Evolutionary conservation across 495 filamentous ascomycete species (phyloP).

Genomic region (Xylaria bambusicola): DNA sequence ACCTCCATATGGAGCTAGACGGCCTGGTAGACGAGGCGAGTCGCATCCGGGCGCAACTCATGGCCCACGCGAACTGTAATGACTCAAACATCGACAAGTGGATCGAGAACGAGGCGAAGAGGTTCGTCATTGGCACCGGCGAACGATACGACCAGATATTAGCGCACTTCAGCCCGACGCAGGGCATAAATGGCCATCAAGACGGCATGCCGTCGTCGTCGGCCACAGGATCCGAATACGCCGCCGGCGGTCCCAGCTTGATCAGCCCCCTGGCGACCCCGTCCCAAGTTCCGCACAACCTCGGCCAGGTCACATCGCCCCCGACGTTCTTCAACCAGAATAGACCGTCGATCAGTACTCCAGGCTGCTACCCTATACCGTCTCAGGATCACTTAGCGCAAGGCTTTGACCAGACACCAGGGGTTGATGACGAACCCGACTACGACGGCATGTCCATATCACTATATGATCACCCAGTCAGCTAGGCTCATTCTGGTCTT

Average conservation of each 20-base stretch:
- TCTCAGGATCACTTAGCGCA: conserved; percentile 9
- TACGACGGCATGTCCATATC: conserved; percentile 18
- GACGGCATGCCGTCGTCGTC: conserved; percentile 15
- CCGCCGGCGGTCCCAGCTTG: conserved; percentile 2
- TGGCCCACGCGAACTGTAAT: conserved; percentile 61
- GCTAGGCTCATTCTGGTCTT: neutral
- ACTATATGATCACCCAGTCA: conserved; percentile 9
- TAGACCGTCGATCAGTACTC: conserved; percentile 1
- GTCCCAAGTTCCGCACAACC: conserved; percentile 3
- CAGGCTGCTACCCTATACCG: conserved; percentile 10
- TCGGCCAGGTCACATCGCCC: conserved; percentile 1
- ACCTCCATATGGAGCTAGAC: conserved; percentile 42
- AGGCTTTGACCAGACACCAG: neutral
- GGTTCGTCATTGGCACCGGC: conserved; percentile 38
- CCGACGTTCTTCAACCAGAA: conserved; percentile 15
- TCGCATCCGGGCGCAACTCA: conserved; percentile 57
- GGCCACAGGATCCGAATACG: conserved; percentile 16
- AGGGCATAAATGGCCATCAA: conserved; percentile 16
- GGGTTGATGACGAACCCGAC: conserved; percentile 12
- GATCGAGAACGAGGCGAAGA: conserved; percentile 47
- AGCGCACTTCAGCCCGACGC: conserved; percentile 20
- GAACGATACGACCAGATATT: conserved; percentile 37
- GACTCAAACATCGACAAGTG: conserved; percentile 52
- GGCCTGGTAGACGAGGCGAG: conserved; percentile 50
- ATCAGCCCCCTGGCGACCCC: conserved; percentile 16